Percentiles rank a stretch among this genome's conserved stretches.
These are phyloP conservation scores for Ganoderma lucidum DNA, from an alignment of 1,284 basidiomycete genomes.

Conservation along the genomic window DNA sequence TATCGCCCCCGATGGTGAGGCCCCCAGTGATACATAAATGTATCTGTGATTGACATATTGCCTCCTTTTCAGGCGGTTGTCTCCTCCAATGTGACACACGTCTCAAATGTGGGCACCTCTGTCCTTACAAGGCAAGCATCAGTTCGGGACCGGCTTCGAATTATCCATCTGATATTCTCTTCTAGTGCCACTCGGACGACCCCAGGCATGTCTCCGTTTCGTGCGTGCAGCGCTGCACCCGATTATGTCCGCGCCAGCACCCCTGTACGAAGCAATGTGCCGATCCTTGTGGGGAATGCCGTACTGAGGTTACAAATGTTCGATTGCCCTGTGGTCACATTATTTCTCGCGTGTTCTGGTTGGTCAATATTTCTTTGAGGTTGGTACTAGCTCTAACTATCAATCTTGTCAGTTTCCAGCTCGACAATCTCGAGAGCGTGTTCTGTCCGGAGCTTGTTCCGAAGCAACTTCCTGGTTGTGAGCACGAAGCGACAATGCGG, in stretches of 20 bases:
- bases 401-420: conserved; percentile 48
- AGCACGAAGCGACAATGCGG: conserved; percentile 56
- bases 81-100: conserved; percentile 60
- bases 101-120: conserved; percentile 75
- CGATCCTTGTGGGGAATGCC: conserved; percentile 64
- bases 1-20: conserved; percentile 55
- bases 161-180: neutral
- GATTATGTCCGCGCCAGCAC: conserved; percentile 62
- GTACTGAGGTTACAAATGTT: conserved; percentile 55
- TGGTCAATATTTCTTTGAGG: conserved; percentile 31
- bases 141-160: neutral
- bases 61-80: conserved; percentile 61
- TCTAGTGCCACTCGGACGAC: conserved; percentile 75
- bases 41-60: neutral
- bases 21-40: neutral
- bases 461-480: conserved; percentile 62
- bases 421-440: conserved; percentile 54
- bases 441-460: conserved; percentile 53
- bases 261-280: conserved; percentile 67
- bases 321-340: conserved; percentile 71
- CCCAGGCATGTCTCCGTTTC: conserved; percentile 56
- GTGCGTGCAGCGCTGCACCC: conserved; percentile 61
- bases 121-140: conserved; percentile 63
- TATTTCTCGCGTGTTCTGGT: conserved; percentile 62
- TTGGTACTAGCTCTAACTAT: neutral